Conservation (phyloP, 345 rosid genomes). For the Bruguiera parviflora region DNA sequence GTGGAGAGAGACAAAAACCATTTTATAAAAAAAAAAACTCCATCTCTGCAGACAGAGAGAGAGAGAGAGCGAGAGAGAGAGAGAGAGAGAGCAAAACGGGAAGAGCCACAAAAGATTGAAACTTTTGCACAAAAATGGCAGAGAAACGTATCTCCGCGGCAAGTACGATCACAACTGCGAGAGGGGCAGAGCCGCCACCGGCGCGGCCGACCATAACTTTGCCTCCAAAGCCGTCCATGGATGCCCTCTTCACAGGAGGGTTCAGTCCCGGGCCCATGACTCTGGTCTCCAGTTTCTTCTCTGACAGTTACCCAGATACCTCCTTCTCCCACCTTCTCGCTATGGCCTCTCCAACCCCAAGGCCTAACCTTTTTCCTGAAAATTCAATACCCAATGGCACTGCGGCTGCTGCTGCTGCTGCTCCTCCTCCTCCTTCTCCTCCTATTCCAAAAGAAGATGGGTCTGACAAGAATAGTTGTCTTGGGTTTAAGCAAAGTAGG, state of each 20-base stretch:
- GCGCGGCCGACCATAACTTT: constrained; percentile 64
- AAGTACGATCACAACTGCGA: constrained; percentile 15
- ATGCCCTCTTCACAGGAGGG: constrained; percentile 49
- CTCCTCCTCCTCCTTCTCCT: not conserved
- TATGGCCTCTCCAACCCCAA: constrained; percentile 69
- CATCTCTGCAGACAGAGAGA: not conserved
- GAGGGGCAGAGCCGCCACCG: constrained; percentile 22
- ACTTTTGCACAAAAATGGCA: constrained; percentile 36
- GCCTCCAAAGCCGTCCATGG: constrained; percentile 61
- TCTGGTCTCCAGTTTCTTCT: constrained; percentile 74
- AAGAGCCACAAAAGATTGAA: not conserved
- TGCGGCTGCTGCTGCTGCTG: too few species aligned
- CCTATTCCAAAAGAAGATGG: constrained; percentile 26
- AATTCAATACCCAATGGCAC: not conserved
- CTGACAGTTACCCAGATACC: constrained; percentile 55
- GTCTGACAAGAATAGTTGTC: constrained; percentile 25
- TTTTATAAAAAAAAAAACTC: not conserved
- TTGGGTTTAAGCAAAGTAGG: constrained; percentile 51
- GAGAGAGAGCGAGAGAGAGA: too few species aligned
- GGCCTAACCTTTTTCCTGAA: constrained; percentile 18
- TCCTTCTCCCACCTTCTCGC: constrained; percentile 91
- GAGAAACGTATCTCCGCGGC: constrained; percentile 31
- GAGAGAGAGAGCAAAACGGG: not conserved
- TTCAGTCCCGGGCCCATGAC: constrained; percentile 92
- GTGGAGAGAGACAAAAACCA: not conserved